Percentiles rank a stretch among this genome's conserved stretches.
Evolutionary conservation across 352 stramenopile genomes (phyloP).

Genomic region (Pythium periplocum): DNA sequence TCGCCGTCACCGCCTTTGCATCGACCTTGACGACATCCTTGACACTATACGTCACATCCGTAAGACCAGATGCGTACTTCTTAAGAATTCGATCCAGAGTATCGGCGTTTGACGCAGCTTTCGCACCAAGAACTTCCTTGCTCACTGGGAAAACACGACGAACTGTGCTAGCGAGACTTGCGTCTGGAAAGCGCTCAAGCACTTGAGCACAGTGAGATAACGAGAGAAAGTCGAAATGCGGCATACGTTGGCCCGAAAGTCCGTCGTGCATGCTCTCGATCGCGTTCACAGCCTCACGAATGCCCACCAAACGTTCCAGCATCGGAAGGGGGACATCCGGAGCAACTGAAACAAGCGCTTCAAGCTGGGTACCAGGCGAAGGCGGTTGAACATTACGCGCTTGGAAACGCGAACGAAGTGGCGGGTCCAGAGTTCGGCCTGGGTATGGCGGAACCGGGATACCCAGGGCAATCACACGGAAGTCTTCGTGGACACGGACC

Average conservation of each 20-base stretch:
- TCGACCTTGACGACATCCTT: conserved; percentile 28
- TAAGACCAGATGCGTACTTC: conserved; percentile 30
- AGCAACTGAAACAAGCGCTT: conserved; percentile 38
- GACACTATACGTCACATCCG: conserved; percentile 28
- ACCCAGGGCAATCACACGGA: conserved; percentile 91
- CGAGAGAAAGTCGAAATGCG: conserved; percentile 65
- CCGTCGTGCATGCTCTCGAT: conserved; percentile 56
- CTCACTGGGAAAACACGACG: conserved; percentile 54
- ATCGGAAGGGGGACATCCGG: conserved; percentile 42
- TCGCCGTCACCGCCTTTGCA: conserved; percentile 7
- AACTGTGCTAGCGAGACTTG: conserved; percentile 29
- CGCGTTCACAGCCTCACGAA: conserved; percentile 65
- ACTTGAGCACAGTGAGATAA: conserved; percentile 54
- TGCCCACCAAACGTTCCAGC: conserved; percentile 63
- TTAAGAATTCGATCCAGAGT: conserved; percentile 49
- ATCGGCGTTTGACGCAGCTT: conserved; percentile 36
- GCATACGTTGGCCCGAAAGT: conserved; percentile 42
- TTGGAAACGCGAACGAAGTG: conserved; percentile 84
- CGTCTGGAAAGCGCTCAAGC: conserved; percentile 39
- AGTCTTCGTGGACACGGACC: conserved; percentile 87
- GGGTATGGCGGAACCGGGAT: conserved; percentile 84
- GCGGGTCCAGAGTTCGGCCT: conserved; percentile 79
- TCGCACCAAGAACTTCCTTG: conserved; percentile 34
- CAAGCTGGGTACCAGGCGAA: conserved; percentile 58
- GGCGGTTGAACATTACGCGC: conserved; percentile 60